Base-by-base conservation (phyloP, 2,329 filamentous ascomycete species). In the Ceratocystis lukuohia region DNA sequence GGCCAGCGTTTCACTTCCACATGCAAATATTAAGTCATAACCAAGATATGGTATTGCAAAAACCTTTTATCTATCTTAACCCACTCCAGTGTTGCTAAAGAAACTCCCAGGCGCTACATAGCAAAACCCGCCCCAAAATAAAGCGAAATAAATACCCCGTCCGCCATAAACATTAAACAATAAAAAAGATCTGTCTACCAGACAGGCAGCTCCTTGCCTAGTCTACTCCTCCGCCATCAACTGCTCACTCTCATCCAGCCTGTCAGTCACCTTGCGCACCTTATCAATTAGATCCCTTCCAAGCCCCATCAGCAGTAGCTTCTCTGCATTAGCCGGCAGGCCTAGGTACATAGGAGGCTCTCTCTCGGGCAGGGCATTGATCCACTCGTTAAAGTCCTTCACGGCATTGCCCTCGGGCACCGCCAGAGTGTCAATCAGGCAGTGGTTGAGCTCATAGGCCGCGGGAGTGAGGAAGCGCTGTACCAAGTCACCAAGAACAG, bases 341-440 rank as follows among this genome's bases (percentile, higher is more conserved):
- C 94, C 95, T 17, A 99, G 81, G 74, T 96, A 99, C 0, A 91
- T 96, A 3, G 94, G 94, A 33, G 95, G 95, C 76, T 99, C 94
- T 72, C 94, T 86, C 80, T 99, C 94, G 0, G 94, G 94, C 69
- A 99, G 80, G 68, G 84, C 85, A 72, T 96, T 89, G 69, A 99
- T 90, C 95, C 95, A 99, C 46, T 82, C 81, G 76, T 88, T 87
- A 74, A 97, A 97, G 72, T 96, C 91, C 69, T 87, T 84, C 74
- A 96, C 84, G 62, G 84, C 86, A 1, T 92, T 96, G 53, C 89
- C 88, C 57, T 84, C 83, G 0, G 94, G 94, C 61, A 96, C 85
- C 17, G 84, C 80, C 17, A 97, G 80, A 37, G 82, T 82, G 37
- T 89, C 86, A 48, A 96, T 90, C 12, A 99, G 82, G 74, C 90